Evolutionary conservation across 2,329 filamentous ascomycete species (phyloP), one percentile per base, ranked within the genome.

Genomic region (Cladosporium oxysporum): DNA sequence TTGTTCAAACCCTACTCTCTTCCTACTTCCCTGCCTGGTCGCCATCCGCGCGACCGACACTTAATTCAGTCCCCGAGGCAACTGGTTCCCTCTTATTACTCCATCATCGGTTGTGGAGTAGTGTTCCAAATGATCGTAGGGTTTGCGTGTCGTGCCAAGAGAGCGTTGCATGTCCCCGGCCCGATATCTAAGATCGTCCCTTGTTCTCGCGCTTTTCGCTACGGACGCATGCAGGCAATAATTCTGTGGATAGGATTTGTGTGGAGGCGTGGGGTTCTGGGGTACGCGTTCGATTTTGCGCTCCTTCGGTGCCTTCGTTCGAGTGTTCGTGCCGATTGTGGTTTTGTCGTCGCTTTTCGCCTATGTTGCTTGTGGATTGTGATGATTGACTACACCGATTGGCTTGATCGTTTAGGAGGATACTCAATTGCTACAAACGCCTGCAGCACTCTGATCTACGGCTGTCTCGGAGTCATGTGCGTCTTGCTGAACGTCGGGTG

Each of bases 61-160:
- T n/a, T 12, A 10, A 35, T 11, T 41, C 37, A 44, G 18, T 44
- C 41, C 41, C 41, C 41, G 41, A 44, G 41, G 41, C 35, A 37
- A 37, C 35, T 44, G 4, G 35, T 5, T 12, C 35, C 35, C 31
- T 33, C 31, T 33, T 8, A 16, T 33, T 8, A 16, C 35, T 37
- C 14, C 35, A 16, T 37, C 47, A 12, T 50, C 23, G 47, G 41
- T 21, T 44, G 41, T 44, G 41, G 41, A 44, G 41, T 44, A n/a
- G 12, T n/a, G 41, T 44, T 44, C 18, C 41, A n/a, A 44, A n/a
- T 2, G 7, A 44, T 21, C 41, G 18, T 44, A 44, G 41, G 41
- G 41, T 31, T 59, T 59, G 28, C 33, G 57, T 47, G 57, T 59
- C 33, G 33, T 44, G 57, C 57, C 57, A 59, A 59, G 57, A 59